Evolutionary conservation across 2,329 filamentous ascomycete genomes (phyloP), one percentile per base, ranked within the genome.

Genomic region (Colletotrichum viniferum): DNA sequence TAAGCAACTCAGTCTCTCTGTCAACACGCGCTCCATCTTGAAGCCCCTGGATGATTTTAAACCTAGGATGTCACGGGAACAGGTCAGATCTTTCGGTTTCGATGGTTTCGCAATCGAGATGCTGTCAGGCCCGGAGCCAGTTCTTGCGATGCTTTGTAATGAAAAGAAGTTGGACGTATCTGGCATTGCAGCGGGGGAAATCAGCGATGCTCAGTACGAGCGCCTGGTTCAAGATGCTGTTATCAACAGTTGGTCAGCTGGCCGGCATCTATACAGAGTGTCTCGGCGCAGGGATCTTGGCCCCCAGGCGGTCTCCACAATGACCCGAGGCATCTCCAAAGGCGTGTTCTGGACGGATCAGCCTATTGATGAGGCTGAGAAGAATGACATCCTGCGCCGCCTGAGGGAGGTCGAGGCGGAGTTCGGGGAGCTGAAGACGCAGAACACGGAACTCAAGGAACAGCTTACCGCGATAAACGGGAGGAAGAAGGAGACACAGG

Each of bases 131-230:
- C 97, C 97, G 0, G 92, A 93, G 2, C 90, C 94, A 3, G 95
- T 99, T 2, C 86, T 98, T 38, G 94, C 95, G 8, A 97, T 98
- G 94, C 90, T 99, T 26, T 98, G 96, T 83, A 90, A 92, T 14
- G 93, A 94, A 78, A 91, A 90, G 73, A 89, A 87, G 69, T 84
- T 98, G 8, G 92, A 98, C 79, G 86, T 87, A 30, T 93, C 93
- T 7, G 95, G 92, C 1, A 89, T 96, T 60, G 88, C 90, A 18
- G 85, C 92, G 16, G 83, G 82, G 7, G 91, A 95, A 12, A 91
- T 96, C 38, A 90, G 84, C 4, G 90, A 94, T 36, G 87, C 90
- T 52, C 92, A 95, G 78, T 95, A 93, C 79, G 87, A 93, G n/a
- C 85, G 83, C n/a, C 86, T 98, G 38, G 85, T 90, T 56, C 84